These are phyloP conservation scores for Globisporangium sylvaticum DNA, from an alignment of 352 stramenopile genomes.

Conservation along the genomic window DNA sequence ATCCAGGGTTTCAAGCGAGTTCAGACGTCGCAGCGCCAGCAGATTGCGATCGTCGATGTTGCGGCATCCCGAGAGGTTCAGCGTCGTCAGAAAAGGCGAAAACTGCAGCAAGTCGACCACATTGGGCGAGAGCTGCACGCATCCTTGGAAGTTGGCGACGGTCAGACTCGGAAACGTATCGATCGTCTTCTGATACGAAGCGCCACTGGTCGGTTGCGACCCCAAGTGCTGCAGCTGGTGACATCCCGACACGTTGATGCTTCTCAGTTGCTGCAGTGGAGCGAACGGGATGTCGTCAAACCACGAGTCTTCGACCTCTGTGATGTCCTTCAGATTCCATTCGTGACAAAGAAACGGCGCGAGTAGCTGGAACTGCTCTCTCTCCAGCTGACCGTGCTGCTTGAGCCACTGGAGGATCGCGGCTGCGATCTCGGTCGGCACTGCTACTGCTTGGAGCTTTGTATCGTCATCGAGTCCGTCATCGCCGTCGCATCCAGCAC, in stretches of 20 bases:
- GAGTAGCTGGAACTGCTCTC: conserved; percentile 50
- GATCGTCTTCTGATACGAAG: conserved; percentile 17
- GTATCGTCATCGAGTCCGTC: background rate
- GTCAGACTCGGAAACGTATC: conserved; percentile 54
- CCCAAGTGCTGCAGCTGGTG: conserved; percentile 48
- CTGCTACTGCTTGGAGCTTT: conserved; percentile 11
- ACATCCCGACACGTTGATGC: conserved; percentile 56
- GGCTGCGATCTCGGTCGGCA: conserved; percentile 41
- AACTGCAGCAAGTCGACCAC: conserved; percentile 53
- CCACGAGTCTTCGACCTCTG: conserved; percentile 60
- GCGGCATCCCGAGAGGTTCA: conserved; percentile 58
- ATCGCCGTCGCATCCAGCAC: background rate
- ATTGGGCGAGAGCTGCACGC: conserved; percentile 32
- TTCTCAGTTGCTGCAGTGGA: conserved; percentile 46
- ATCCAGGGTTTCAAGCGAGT: conserved; percentile 41
- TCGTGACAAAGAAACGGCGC: conserved; percentile 49
- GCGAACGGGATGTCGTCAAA: conserved; percentile 47
- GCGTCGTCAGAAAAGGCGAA: conserved; percentile 45
- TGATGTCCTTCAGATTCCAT: conserved; percentile 46
- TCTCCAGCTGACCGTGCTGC: conserved; percentile 48
- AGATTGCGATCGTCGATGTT: conserved; percentile 59
- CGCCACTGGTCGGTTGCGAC: conserved; percentile 7
- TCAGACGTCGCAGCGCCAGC: conserved; percentile 31
- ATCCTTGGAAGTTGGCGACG: conserved; percentile 50
- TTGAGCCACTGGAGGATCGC: conserved; percentile 51